Conservation (phyloP, 768 basidiomycete species). For the Flagelloscypha sp. region DNA sequence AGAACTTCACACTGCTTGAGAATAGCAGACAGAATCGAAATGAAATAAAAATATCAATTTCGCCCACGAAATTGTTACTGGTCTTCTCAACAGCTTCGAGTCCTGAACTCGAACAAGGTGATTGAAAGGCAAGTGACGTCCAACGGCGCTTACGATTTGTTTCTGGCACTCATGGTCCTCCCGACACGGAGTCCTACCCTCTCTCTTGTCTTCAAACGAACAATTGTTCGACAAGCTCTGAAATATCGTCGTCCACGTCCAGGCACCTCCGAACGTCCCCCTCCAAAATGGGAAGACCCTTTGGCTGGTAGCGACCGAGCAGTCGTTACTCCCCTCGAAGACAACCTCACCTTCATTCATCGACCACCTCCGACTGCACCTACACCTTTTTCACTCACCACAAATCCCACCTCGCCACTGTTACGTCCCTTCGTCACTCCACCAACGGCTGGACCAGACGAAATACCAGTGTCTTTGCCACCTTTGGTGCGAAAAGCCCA, state of each 20-base stretch:
- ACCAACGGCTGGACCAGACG: constrained; percentile 13
- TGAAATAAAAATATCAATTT: too few species aligned
- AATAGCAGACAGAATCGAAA: too few species aligned
- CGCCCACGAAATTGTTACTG: too few species aligned
- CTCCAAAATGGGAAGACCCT: constrained; percentile 52
- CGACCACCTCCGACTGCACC: constrained; percentile 77
- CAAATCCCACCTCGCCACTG: constrained; percentile 64
- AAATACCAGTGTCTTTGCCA: constrained; percentile 27
- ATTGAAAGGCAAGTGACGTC: too few species aligned
- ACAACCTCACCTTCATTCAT: constrained; percentile 70
- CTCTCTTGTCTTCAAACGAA: too few species aligned
- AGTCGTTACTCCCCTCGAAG: constrained; percentile 38
- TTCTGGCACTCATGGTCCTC: too few species aligned
- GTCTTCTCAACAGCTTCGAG: too few species aligned
- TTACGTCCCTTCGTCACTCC: constrained; percentile 31
- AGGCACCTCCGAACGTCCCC: constrained; percentile 44
- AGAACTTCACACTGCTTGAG: too few species aligned
- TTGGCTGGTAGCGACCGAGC: constrained; percentile 45
- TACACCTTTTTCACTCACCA: constrained; percentile 63
- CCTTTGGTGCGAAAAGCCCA: constrained; percentile 37
- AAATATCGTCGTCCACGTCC: constrained; percentile 41
- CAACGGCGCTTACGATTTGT: too few species aligned
- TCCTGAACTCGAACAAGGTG: too few species aligned
- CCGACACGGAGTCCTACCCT: too few species aligned
- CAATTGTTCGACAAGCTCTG: too few species aligned